These are phyloP conservation scores for Chrysosporium queenslandicum DNA, from an alignment of 2,329 filamentous ascomycete species.

Conservation along the genomic window DNA sequence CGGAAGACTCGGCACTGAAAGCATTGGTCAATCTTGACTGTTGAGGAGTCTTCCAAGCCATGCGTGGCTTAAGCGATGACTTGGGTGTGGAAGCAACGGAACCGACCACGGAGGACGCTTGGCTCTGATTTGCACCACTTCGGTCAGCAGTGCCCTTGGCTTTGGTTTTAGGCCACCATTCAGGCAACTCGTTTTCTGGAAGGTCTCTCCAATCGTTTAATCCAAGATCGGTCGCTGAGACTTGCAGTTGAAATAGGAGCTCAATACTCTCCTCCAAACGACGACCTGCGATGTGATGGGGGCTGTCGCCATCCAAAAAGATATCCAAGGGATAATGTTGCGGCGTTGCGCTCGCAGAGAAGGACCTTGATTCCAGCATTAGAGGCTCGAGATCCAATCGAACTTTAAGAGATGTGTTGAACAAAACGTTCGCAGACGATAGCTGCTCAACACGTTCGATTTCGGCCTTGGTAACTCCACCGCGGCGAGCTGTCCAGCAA, in stretches of 20 bases:
- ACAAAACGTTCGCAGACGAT: slow-evolving; percentile 20
- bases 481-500: slow-evolving; percentile 22
- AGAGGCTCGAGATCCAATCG: slow-evolving; percentile 13
- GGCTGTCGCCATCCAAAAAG: slow-evolving; percentile 17
- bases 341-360: slow-evolving; percentile 4
- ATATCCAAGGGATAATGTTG: slow-evolving; percentile 17
- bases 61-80: not conserved
- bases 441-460: slow-evolving; percentile 23
- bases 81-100: slow-evolving; percentile 1
- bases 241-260: slow-evolving; percentile 18
- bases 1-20: not conserved
- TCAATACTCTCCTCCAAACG: slow-evolving; percentile 16
- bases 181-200: slow-evolving; percentile 17
- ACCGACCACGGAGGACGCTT: not conserved
- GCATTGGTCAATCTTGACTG: not conserved
- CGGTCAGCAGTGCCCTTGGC: not conserved
- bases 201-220: slow-evolving; percentile 19
- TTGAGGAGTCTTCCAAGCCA: slow-evolving; percentile 7
- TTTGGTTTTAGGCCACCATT: slow-evolving; percentile 14
- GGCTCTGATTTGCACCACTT: not conserved
- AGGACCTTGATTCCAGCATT: slow-evolving; percentile 17
- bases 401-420: slow-evolving; percentile 24
- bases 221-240: slow-evolving; percentile 11
- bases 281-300: slow-evolving; percentile 14
- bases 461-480: slow-evolving; percentile 18